A percentile compares a stretch with the other conserved stretches of the same genome.
Evolutionary conservation across 2,329 filamentous ascomycete species (phyloP).

Genomic region (Colletotrichum tofieldiae): DNA sequence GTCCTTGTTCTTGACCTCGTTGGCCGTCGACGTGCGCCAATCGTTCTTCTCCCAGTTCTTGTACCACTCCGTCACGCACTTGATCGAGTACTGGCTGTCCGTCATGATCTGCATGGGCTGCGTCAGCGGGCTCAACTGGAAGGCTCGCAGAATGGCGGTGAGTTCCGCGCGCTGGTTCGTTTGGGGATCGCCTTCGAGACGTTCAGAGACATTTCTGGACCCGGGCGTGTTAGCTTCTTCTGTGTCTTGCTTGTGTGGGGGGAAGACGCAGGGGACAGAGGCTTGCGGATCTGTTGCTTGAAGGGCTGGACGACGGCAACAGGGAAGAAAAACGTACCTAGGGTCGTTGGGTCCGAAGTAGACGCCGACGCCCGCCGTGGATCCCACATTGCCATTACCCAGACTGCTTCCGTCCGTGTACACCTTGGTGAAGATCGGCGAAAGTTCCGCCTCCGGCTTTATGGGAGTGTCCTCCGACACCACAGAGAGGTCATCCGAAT

Average conservation of each 20-base stretch:
- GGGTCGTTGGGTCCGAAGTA: conserved; percentile 72
- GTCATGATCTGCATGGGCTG: conserved; percentile 83
- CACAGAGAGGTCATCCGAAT: conserved; percentile 51
- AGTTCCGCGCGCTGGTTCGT: conserved; percentile 98
- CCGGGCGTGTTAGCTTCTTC: conserved; percentile 41
- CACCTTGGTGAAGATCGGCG: conserved; percentile 58
- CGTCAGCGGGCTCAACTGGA: conserved; percentile 80
- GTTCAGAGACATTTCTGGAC: conserved; percentile 78
- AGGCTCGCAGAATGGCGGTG: conserved; percentile 86
- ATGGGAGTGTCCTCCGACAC: conserved; percentile 49
- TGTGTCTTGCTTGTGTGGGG: not conserved
- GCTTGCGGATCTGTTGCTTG: conserved; percentile 1
- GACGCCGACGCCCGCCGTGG: conserved; percentile 74
- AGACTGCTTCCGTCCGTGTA: conserved; percentile 77
- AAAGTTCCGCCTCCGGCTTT: conserved; percentile 46
- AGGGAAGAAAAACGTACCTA: conserved; percentile 57
- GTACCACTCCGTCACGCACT: conserved; percentile 90
- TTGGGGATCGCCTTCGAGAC: conserved; percentile 80
- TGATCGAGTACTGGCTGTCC: conserved; percentile 93
- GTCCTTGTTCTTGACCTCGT: conserved; percentile 88
- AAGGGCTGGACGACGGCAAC: not conserved
- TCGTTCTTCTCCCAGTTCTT: conserved; percentile 80
- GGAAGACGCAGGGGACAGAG: not conserved
- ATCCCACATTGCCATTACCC: conserved; percentile 70
- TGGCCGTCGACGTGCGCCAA: conserved; percentile 82